A percentile compares a stretch with the other conserved stretches of the same genome.
Conservation (phyloP, 1,284 basidiomycete genomes). For the Cutaneotrichosporon cavernicola region DNA sequence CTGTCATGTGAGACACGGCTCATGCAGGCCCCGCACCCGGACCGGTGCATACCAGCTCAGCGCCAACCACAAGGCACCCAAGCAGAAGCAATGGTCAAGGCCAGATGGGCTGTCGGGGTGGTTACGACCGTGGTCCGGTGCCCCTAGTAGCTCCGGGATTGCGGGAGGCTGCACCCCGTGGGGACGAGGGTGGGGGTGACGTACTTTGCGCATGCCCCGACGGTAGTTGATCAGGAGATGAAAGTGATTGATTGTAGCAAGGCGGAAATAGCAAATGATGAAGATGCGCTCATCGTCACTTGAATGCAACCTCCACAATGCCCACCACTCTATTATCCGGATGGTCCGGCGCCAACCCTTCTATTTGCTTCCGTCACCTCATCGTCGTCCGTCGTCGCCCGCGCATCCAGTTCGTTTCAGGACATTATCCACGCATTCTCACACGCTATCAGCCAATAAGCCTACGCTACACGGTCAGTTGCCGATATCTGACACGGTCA, state of each 20-base stretch:
- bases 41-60: not conserved
- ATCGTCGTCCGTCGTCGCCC: conserved; percentile 1
- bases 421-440: not conserved
- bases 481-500: too few relatives aligned
- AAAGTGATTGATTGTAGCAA: too few relatives aligned
- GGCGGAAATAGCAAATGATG: not conserved
- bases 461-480: too few relatives aligned
- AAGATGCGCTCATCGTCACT: not conserved
- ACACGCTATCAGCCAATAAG: too few relatives aligned
- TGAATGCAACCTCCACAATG: not conserved
- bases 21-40: not conserved
- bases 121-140: conserved; percentile 8
- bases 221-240: not conserved
- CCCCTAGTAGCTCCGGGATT: conserved; percentile 1
- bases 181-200: not conserved
- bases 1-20: not conserved
- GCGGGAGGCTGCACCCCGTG: not conserved
- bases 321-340: not conserved
- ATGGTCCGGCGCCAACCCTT: not conserved
- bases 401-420: not conserved
- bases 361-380: conserved; percentile 4
- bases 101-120: not conserved
- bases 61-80: not conserved
- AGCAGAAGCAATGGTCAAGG: not conserved
- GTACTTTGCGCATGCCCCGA: not conserved